Conservation (phyloP, 441 rosid species). For the Pelargonium exstipulatum region DNA sequence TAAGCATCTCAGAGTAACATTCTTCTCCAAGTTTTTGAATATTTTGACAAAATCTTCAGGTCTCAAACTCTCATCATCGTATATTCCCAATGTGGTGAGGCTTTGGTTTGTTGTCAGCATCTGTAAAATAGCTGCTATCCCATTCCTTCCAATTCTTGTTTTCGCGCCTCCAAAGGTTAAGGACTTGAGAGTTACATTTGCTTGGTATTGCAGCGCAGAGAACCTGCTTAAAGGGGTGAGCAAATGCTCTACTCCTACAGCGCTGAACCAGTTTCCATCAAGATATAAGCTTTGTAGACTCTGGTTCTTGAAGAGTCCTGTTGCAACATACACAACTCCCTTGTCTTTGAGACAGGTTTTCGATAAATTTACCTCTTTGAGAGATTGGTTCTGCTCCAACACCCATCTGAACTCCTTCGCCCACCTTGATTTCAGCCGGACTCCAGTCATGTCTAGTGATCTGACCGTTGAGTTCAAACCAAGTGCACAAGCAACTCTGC, state of each 20-base stretch:
- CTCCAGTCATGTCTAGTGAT: conserved; percentile 73
- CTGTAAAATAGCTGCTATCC: conserved; percentile 62
- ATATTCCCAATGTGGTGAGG: conserved; percentile 56
- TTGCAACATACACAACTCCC: conserved; percentile 78
- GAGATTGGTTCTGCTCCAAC: conserved; percentile 67
- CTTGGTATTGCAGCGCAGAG: conserved; percentile 73
- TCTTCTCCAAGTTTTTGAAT: conserved; percentile 65
- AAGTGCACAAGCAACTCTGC: conserved; percentile 74
- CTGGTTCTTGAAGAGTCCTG: conserved; percentile 79
- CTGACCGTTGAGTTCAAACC: conserved; percentile 73
- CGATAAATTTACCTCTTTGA: conserved; percentile 63
- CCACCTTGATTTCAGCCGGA: conserved; percentile 68
- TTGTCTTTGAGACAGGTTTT: conserved; percentile 78
- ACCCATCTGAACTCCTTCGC: conserved; percentile 83
- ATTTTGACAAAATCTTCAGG: conserved; percentile 63
- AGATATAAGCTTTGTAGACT: conserved; percentile 59
- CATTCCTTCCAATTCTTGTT: conserved; percentile 67
- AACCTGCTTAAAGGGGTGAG: conserved; percentile 88
- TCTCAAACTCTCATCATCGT: conserved; percentile 65
- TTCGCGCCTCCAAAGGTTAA: conserved; percentile 64
- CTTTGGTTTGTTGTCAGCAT: conserved; percentile 77
- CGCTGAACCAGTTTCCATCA: conserved; percentile 75
- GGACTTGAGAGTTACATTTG: conserved; percentile 66
- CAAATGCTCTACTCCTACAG: conserved; percentile 67
- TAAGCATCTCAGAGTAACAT: conserved; percentile 59